Base-by-base conservation (phyloP, 352 stramenopile species). In the Pythium angustatum region DNA sequence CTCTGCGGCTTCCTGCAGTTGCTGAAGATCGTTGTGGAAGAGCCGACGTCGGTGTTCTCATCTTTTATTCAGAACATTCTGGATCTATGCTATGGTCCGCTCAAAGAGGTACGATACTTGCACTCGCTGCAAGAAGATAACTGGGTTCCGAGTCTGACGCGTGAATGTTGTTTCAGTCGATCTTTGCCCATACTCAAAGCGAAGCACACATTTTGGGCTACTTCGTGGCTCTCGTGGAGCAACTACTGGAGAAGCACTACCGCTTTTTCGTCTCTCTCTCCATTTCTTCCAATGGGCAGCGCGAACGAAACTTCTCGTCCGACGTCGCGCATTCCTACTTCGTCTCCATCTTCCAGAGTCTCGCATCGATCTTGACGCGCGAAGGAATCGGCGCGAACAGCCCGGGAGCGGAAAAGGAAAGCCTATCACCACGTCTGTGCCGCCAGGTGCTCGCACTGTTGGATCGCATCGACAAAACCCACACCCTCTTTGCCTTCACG, bases 241-340 rank as follows among this genome's bases (percentile, higher is more conserved):
- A 91, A 56, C 64, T 94, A 24, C 59, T 94, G 11, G 81, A 91
- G 62, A 91, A 92, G 56, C 85, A 91, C 38, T 94, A 87, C 64
- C 79, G 85, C 26, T 92, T 89, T 57, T 94, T 94, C 59, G 84
- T 94, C 26, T 69, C 75, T 3, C 66, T 71, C n/a, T 61, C 72
- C 4, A 85, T 88, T 41, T 78, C 71, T 28, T 24, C 75, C 3
- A 77, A 81, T 47, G 78, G 78, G 8, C 64, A 68, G n/a, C 81
- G 82, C 28, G 77, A 88, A 58, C 81, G 83, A 22, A 56, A 52
- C 9, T 94, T 88, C 52, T 62, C 75, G 2, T 90, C 80, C 5
- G 81, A 92, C n/a, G 63, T 81, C 49, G 79, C 83, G 1, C 79
- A 87, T 58, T 76, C 72, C 21, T 92, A 90, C 59, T 94, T 94